Base-by-base conservation (phyloP, 169 alveolate species). In the Ichthyophthirius multifiliis region DNA sequence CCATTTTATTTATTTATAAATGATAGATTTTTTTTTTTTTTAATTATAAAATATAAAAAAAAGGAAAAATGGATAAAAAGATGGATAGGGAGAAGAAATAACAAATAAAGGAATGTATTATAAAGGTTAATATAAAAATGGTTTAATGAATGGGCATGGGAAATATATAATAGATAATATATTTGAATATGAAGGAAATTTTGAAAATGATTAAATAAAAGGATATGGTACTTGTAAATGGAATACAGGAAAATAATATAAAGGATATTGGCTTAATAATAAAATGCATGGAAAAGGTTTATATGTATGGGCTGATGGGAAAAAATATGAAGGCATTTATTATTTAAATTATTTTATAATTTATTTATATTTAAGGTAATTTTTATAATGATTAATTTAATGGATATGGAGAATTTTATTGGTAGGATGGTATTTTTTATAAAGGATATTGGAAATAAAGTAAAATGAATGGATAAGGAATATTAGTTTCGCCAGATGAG, bases 201-300 rank as follows among this genome's bases (percentile, higher is more conserved):
- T 65, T 65, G 45, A 31, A 16, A 37, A 37, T 16, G 48, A 65
- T 20, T 37, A 34, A 4, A 65, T 65, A 1, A 41, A 65, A 37
- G 76, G 76, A 27, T 37, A 27, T 15, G 76, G 76, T 0, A 65
- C 30, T 20, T 65, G 48, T 20, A 31, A 15, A 9, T 85, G 65
- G 65, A 76, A 80, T 47, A 83, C 80, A 45, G 74, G 74, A 9
- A 79, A 65, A 48, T 41, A 43, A 16, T 85, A 85, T 75, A 43
- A 64, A 9, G 90, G 90, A 43, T 62, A 77, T 39, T 85, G 90
- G 90, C 65, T 79, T 34, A 64, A 79, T 41, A 85, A 74, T 65
- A 75, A 74, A 80, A 85, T 79, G 87, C 81, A 80, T 45, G 90
- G 90, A 31, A 41, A 76, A 34, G 90, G 76, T 39, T 32, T 31